Evolutionary conservation across 306 rosid genomes (phyloP), one percentile per base, ranked within the genome.

Genomic region (cucumber (Cucumis sativus)): DNA sequence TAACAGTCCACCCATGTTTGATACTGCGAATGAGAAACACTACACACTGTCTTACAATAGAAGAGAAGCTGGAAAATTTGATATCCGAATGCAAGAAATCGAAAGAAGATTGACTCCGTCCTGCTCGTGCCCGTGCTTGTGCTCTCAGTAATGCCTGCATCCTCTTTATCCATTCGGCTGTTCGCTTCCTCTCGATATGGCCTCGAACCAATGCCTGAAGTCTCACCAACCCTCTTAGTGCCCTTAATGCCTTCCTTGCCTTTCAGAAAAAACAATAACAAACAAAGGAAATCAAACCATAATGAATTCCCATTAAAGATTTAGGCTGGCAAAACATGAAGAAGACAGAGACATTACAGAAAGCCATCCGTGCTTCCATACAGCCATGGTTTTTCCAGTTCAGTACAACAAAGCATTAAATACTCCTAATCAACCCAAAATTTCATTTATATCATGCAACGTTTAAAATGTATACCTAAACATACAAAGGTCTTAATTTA

Each of bases 231-330:
- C 97, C 98, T 81, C 88, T 88, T 30, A 93, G 66, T 0, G 98
- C 98, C 62, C 93, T 78, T 80, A 93, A 87, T 3, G 98, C 97
- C 74, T 85, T 89, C 85, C 98, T 85, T n/a, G 97, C 98, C 98
- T 93, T 56, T 5, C 33, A 20, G 35, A 14, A 43, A 18, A n/a
- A 21, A 21, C 20, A 47, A 51, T 23, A 10, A 77, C 68, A 47
- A 14, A 6, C 11, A 45, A 75, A 37, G 13, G 21, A 14, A 35
- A 64, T 64, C 25, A 17, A 35, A 45, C 8, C 37, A 43, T 45
- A 69, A 12, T 41, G 55, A 68, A 68, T 45, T 70, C n/a, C n/a
- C 39, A 70, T 47, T 41, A 70, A 47, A 43, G 75, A 45, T n/a
- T 20, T 18, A 33, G n/a, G 63, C 84, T 81, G 88, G 79, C 82